Evolutionary conservation across 345 rosid genomes (phyloP).

Genomic region (Hibiscus tridactylites): DNA sequence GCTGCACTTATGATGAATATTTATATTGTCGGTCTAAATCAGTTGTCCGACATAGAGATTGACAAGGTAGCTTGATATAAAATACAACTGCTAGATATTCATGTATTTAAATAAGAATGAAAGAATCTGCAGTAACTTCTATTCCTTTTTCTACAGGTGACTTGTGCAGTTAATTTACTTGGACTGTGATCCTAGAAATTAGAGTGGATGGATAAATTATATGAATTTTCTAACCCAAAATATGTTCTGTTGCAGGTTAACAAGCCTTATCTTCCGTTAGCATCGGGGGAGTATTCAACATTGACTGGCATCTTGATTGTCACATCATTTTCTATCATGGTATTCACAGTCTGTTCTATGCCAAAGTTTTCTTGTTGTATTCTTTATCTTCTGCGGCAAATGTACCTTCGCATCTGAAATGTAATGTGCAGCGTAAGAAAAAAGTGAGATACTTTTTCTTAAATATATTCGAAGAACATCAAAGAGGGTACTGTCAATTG

Average conservation of each 20-base stretch:
- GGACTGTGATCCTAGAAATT: neutral
- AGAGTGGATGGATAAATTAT: constrained; percentile 17
- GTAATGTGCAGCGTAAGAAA: neutral
- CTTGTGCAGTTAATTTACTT: constrained; percentile 1
- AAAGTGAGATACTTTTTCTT: neutral
- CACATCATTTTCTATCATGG: constrained; percentile 66
- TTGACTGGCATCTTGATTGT: constrained; percentile 56
- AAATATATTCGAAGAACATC: neutral
- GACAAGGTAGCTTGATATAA: constrained; percentile 56
- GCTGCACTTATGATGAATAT: constrained; percentile 96
- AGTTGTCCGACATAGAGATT: constrained; percentile 79
- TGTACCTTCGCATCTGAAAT: constrained; percentile 12
- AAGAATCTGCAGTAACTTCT: neutral
- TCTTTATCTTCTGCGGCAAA: constrained; percentile 56
- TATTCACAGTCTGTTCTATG: constrained; percentile 17
- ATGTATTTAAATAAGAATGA: neutral
- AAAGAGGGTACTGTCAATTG: neutral
- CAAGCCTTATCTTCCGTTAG: constrained; percentile 94
- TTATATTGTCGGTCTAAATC: constrained; percentile 87
- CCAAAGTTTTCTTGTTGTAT: neutral
- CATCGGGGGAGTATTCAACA: constrained; percentile 82
- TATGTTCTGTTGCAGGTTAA: constrained; percentile 53
- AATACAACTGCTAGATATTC: neutral
- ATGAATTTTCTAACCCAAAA: neutral
- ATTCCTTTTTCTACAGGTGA: neutral